Evolutionary conservation across 148 eudicot species (phyloP).

Genomic region (Amaranthus hypochondriacus): DNA sequence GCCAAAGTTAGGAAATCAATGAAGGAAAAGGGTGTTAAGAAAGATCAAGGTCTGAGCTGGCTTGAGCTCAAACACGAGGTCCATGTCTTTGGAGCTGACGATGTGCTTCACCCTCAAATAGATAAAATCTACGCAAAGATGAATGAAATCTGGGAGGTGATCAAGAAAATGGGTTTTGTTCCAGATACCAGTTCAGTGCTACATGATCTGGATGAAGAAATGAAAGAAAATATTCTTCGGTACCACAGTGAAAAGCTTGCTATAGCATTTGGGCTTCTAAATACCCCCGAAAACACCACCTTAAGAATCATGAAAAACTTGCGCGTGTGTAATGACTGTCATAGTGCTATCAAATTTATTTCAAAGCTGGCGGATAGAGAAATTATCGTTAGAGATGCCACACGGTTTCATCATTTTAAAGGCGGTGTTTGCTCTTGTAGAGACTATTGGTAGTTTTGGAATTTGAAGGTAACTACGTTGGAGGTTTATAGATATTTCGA

Average conservation of each 20-base stretch:
- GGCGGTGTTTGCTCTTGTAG: slow-evolving; percentile 38
- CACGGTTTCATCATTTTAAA: slow-evolving; percentile 45
- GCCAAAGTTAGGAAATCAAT: slow-evolving; percentile 34
- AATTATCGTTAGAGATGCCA: slow-evolving; percentile 39
- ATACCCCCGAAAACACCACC: slow-evolving; percentile 36
- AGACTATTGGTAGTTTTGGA: slow-evolving; percentile 35
- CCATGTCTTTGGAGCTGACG: slow-evolving; percentile 44
- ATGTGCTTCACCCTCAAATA: slow-evolving; percentile 37
- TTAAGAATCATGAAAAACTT: slow-evolving; percentile 44
- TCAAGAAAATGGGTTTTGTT: slow-evolving; percentile 44
- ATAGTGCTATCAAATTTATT: slow-evolving; percentile 40
- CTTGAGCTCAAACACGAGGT: slow-evolving; percentile 28
- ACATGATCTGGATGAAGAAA: slow-evolving; percentile 46
- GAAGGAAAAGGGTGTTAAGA: slow-evolving; percentile 42
- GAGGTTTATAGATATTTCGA: too few relatives aligned
- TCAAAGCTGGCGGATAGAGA: slow-evolving; percentile 41
- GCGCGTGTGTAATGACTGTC: slow-evolving; percentile 45
- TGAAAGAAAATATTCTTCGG: slow-evolving; percentile 36
- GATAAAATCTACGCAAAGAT: slow-evolving; percentile 30
- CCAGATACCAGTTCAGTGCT: slow-evolving; percentile 35
- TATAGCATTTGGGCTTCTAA: slow-evolving; percentile 35
- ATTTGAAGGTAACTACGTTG: too few relatives aligned
- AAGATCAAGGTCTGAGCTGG: slow-evolving; percentile 50
- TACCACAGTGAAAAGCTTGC: slow-evolving; percentile 52
- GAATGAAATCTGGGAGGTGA: slow-evolving; percentile 38